Evolutionary conservation across 495 filamentous ascomycete genomes (phyloP), one percentile per base, ranked within the genome.

Genomic region (Bacidia gigantensis): DNA sequence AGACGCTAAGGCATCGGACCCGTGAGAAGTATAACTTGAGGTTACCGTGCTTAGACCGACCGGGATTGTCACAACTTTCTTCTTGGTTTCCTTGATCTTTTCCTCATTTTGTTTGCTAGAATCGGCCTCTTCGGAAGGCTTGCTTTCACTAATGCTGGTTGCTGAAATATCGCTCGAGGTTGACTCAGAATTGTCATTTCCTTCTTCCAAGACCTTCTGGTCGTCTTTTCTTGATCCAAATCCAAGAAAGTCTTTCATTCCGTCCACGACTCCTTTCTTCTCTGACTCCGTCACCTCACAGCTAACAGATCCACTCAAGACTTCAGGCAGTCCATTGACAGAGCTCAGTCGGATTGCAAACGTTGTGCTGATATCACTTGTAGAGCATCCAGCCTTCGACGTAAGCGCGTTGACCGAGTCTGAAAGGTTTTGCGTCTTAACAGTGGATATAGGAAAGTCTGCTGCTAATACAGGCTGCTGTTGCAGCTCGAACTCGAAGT

Each of bases 161-260:
- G 72, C 73, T 21, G 72, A 67, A 22, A 48, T 10, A 11, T 39
- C 25, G 18, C 43, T 71, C 64, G 72, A 70, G 57, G 76, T 69
- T 46, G 61, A 65, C 0, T 70, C 57, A 21, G 73, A 67, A 23
- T 51, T 55, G 50, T 70, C 67, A 42, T 77, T 79, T 45, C 76
- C 82, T 26, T 81, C 82, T 51, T 73, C 69, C 18, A 95, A 67
- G 20, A 86, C 79, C 58, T 84, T 79, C 66, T 96, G 89, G 18
- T 73, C 70, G 53, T 77, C 80, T 58, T 94, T 89, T 70, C 90
- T 86, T 54, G 80, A 80, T 7, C 92, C 92, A 60, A 96, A 85
- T 14, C 93, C 93, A 61, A 98, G 90, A 54, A 95, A 79, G 51
- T 83, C 87, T 72, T 99, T 99, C 62, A 97, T 84, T 39, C 86